These are phyloP conservation scores for Calonectria pseudoturangicola DNA, from an alignment of 2,329 filamentous ascomycete genomes.

Conservation along the genomic window DNA sequence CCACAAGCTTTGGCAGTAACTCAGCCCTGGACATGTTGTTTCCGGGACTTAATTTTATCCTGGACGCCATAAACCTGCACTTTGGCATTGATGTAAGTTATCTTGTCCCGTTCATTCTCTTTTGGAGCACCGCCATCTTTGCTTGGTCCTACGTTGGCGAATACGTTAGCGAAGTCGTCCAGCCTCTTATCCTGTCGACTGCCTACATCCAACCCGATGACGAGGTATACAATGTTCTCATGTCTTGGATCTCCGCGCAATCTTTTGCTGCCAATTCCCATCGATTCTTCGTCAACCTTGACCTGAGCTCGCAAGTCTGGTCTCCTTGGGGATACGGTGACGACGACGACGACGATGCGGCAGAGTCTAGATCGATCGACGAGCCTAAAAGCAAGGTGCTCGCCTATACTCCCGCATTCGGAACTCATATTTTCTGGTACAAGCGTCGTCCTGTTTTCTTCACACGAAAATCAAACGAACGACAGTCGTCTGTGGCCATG, in stretches of 20 bases:
- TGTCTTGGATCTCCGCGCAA: slow-evolving; percentile 5
- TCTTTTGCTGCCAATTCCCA: background rate
- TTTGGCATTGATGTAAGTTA: background rate
- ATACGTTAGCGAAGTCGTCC: background rate
- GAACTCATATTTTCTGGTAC: background rate
- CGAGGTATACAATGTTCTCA: slow-evolving; percentile 8
- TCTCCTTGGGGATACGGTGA: background rate
- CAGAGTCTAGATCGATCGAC: background rate
- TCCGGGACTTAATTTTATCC: background rate
- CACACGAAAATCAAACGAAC: background rate
- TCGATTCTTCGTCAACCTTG: slow-evolving; percentile 10
- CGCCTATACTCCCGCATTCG: background rate
- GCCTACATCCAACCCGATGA: slow-evolving; percentile 2
- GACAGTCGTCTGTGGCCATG: background rate
- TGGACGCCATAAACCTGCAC: background rate
- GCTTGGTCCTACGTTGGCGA: slow-evolving; percentile 1
- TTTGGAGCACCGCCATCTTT: background rate
- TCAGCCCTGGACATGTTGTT: background rate
- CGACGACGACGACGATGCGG: background rate
- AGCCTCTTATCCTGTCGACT: background rate
- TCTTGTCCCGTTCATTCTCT: background rate
- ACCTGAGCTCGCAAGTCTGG: slow-evolving; percentile 7
- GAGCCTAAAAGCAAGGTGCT: background rate
- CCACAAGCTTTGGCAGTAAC: background rate
- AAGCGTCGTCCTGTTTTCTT: background rate